Evolutionary conservation across 768 basidiomycete species (phyloP).

Genomic region (Mycena indigotica): DNA sequence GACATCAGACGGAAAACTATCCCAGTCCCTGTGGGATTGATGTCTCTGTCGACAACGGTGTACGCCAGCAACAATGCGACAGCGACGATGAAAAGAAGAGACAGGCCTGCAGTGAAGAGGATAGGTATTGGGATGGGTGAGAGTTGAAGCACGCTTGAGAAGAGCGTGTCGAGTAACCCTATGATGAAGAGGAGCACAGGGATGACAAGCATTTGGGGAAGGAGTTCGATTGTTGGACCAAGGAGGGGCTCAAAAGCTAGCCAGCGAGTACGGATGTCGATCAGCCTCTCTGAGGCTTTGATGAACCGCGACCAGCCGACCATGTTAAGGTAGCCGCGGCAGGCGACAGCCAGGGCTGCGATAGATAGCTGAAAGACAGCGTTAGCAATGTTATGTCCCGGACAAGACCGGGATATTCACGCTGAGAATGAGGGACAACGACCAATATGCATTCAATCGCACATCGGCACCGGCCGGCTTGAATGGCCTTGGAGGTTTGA

Average conservation of each 20-base stretch:
- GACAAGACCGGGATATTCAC: neutral
- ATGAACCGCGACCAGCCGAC: slow-evolving; percentile 11
- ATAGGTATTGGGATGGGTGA: slow-evolving; percentile 1
- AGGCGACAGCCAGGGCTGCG: slow-evolving; percentile 20
- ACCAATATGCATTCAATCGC: slow-evolving; percentile 17
- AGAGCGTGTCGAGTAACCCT: slow-evolving; percentile 19
- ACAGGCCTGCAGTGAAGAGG: slow-evolving; percentile 6
- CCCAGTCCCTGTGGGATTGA: slow-evolving; percentile 10
- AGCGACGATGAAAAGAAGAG: slow-evolving; percentile 6
- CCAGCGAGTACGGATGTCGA: slow-evolving; percentile 22
- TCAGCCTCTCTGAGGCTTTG: slow-evolving; percentile 15
- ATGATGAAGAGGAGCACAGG: slow-evolving; percentile 24
- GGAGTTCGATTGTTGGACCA: slow-evolving; percentile 16
- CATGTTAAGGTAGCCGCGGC: slow-evolving; percentile 19
- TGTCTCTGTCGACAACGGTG: slow-evolving; percentile 9
- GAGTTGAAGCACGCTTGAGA: slow-evolving; percentile 14
- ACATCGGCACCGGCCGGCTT: slow-evolving; percentile 11
- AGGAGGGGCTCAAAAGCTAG: slow-evolving; percentile 12
- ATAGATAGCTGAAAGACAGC: slow-evolving; percentile 11
- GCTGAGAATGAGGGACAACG: slow-evolving; percentile 23
- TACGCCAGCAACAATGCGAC: slow-evolving; percentile 6
- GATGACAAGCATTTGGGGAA: slow-evolving; percentile 18
- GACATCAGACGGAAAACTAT: too few species aligned
- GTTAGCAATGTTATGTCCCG: neutral
- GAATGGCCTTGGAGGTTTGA: neutral